Conservation (phyloP, 345 rosid genomes). For the Hypericum perforatum region DNA sequence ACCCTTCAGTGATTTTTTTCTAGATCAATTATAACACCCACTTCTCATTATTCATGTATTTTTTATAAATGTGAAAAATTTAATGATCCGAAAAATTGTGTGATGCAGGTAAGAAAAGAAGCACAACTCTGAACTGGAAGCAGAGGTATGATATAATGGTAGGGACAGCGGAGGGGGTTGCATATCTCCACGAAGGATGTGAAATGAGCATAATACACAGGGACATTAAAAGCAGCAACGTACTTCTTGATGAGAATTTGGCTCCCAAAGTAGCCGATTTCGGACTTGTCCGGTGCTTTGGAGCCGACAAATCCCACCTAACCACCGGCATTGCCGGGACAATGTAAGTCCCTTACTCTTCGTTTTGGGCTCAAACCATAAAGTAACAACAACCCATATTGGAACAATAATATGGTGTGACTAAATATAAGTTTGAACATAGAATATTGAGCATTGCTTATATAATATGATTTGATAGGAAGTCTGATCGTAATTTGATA, state of each 20-base stretch:
- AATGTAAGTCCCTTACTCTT: slow-evolving; percentile 21
- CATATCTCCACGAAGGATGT: slow-evolving; percentile 44
- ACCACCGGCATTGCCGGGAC: slow-evolving; percentile 55
- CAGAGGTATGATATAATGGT: slow-evolving; percentile 28
- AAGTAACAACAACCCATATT: too few species aligned
- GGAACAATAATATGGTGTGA: too few species aligned
- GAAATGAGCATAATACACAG: slow-evolving; percentile 35
- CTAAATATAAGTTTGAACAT: too few species aligned
- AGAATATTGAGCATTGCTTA: too few species aligned
- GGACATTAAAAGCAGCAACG: slow-evolving; percentile 46
- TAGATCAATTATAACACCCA: neutral
- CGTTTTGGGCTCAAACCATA: neutral
- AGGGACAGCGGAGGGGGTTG: slow-evolving; percentile 45
- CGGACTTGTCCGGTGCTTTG: slow-evolving; percentile 40
- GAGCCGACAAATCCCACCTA: slow-evolving; percentile 36
- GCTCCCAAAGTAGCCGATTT: slow-evolving; percentile 44
- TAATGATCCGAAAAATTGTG: neutral
- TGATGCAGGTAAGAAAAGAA: slow-evolving; percentile 25
- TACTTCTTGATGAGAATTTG: slow-evolving; percentile 39
- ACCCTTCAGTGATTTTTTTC: too few species aligned
- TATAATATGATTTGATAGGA: too few species aligned
- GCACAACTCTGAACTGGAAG: slow-evolving; percentile 27
- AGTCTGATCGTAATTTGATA: too few species aligned
- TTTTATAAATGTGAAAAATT: too few species aligned
- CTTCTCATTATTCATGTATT: too few species aligned